Evolutionary conservation across 2,329 filamentous ascomycete species (phyloP).

Genomic region (Xylaria sp.): DNA sequence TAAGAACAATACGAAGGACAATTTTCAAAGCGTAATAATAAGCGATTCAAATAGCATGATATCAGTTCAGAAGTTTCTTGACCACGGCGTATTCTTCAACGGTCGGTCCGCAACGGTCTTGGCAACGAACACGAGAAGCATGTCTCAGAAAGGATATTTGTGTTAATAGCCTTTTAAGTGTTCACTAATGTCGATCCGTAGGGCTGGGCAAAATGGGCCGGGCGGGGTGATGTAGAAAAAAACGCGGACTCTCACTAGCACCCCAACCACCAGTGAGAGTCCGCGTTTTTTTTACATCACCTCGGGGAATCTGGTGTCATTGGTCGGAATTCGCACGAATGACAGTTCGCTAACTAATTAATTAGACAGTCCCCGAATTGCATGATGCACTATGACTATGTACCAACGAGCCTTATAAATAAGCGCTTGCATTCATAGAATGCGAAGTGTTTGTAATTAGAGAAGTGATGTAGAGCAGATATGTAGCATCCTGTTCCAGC

Average conservation of each 20-base stretch:
- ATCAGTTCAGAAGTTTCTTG: background rate
- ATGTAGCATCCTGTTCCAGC: background rate
- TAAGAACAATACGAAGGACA: background rate
- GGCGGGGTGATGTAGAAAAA: too few species aligned
- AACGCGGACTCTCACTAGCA: too few species aligned
- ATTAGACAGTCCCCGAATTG: background rate
- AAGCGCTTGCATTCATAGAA: background rate
- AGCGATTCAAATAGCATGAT: background rate
- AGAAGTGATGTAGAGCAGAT: background rate
- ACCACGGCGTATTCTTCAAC: background rate
- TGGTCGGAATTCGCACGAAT: background rate
- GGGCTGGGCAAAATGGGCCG: constrained; percentile 13
- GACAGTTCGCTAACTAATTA: background rate
- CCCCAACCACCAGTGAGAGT: too few species aligned
- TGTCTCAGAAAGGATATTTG: constrained; percentile 17
- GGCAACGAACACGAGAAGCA: constrained; percentile 31
- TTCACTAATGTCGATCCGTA: constrained; percentile 17
- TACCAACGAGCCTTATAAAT: background rate
- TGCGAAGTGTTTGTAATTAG: background rate
- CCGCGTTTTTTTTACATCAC: too few species aligned
- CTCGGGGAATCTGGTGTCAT: background rate
- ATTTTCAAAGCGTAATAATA: background rate
- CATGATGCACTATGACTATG: background rate
- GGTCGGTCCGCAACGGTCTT: constrained; percentile 5
- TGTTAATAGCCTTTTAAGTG: background rate